Conservation (phyloP, 1,284 basidiomycete genomes). For the Ustilago trichophora region DNA sequence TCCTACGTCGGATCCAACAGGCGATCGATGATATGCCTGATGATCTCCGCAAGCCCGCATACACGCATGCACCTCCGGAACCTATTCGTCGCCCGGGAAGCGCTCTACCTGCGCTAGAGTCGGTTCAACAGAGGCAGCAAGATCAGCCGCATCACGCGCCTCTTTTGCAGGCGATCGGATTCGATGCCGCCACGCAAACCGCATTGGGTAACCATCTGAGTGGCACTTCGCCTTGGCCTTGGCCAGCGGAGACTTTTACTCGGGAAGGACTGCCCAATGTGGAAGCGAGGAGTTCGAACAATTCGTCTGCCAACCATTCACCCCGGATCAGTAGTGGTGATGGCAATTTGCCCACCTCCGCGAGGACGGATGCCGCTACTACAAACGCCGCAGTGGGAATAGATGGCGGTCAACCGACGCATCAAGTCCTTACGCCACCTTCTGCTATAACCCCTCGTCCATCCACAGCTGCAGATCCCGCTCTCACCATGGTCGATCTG, state of each 20-base stretch:
- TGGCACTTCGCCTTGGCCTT: slow-evolving; percentile 32
- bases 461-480: not conserved
- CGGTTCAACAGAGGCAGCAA: slow-evolving; percentile 10
- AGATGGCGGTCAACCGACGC: slow-evolving; percentile 14
- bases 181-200: slow-evolving; percentile 26
- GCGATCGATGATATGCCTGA: slow-evolving; percentile 47
- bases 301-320: slow-evolving; percentile 21
- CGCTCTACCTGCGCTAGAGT: slow-evolving; percentile 24
- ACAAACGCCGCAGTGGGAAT: too few relatives aligned
- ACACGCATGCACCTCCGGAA: slow-evolving; percentile 28
- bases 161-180: slow-evolving; percentile 34
- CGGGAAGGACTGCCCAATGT: slow-evolving; percentile 34
- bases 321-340: slow-evolving; percentile 1
- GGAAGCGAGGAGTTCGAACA: slow-evolving; percentile 17
- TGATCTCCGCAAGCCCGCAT: slow-evolving; percentile 28
- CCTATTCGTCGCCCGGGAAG: slow-evolving; percentile 19
- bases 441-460: not conserved
- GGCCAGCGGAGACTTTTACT: slow-evolving; percentile 43
- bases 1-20: slow-evolving; percentile 15
- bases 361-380: too few relatives aligned
- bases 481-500: slow-evolving; percentile 28
- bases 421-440: slow-evolving; percentile 13
- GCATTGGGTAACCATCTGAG: slow-evolving; percentile 30
- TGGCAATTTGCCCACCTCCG: not conserved
- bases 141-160: slow-evolving; percentile 12